These are phyloP conservation scores for Bothriochloa decipiens DNA, from an alignment of 176 grass and related monocot species.

Conservation along the genomic window DNA sequence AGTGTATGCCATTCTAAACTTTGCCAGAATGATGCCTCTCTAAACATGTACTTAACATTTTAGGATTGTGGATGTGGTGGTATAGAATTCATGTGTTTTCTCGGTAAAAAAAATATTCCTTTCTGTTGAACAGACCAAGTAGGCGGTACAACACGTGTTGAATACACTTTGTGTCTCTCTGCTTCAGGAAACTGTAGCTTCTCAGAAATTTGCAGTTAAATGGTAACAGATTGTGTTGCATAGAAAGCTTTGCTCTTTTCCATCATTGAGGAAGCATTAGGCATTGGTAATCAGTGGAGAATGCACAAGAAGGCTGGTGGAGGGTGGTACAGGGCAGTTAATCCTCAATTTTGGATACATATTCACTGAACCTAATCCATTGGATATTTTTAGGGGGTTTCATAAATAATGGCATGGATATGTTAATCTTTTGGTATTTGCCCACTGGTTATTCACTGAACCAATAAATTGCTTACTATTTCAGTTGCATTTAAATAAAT, in stretches of 20 bases:
- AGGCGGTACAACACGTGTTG: background rate
- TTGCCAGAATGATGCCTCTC: background rate
- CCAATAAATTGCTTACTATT: background rate
- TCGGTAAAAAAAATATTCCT: background rate
- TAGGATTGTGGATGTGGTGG: background rate
- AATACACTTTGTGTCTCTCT: background rate
- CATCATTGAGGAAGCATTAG: background rate
- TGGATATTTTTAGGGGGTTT: background rate
- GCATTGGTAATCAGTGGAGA: background rate
- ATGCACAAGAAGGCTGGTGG: background rate
- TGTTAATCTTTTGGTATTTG: background rate
- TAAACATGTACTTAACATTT: background rate
- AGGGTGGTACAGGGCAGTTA: background rate
- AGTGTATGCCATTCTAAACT: background rate
- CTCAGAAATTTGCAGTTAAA: background rate
- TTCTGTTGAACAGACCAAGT: background rate
- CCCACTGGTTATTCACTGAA: background rate
- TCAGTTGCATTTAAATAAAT: background rate
- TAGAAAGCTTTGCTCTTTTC: background rate
- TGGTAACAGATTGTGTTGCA: background rate
- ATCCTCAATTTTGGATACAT: background rate
- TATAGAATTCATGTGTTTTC: background rate
- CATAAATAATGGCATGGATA: background rate
- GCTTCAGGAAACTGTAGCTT: background rate
- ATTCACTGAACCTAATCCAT: background rate